Evolutionary conservation across 1,284 basidiomycete species (phyloP).

Genomic region (Xerocomus minutiporus): DNA sequence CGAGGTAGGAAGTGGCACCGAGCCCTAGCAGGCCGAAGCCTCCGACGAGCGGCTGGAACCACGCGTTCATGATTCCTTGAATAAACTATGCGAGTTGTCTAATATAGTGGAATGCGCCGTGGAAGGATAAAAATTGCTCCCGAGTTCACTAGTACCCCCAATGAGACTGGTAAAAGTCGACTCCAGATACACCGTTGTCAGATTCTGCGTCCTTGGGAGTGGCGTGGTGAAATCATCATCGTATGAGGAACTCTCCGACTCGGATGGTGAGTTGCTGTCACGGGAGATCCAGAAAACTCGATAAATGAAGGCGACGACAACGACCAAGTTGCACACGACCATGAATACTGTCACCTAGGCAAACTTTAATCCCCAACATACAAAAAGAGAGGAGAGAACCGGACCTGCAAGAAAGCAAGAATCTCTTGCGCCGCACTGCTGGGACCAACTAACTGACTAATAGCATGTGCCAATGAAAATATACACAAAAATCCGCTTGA

Average conservation of each 20-base stretch:
- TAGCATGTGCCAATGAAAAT: slow-evolving; percentile 2
- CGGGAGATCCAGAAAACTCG: slow-evolving; percentile 1
- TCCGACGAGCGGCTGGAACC: too few relatives aligned
- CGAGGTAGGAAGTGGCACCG: too few relatives aligned
- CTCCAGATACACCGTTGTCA: slow-evolving; percentile 2
- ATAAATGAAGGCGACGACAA: slow-evolving; percentile 14
- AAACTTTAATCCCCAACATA: not conserved
- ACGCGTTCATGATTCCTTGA: too few relatives aligned
- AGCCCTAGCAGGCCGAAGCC: too few relatives aligned
- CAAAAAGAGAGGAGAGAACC: not conserved
- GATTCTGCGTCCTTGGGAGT: not conserved
- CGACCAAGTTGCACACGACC: slow-evolving; percentile 19
- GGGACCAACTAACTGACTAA: slow-evolving; percentile 1
- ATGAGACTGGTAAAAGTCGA: not conserved
- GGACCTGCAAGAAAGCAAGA: slow-evolving; percentile 7
- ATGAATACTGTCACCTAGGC: slow-evolving; percentile 6
- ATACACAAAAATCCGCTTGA: slow-evolving; percentile 5
- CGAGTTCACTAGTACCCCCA: not conserved
- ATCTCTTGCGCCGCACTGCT: not conserved
- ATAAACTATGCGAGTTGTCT: not conserved
- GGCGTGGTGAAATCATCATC: slow-evolving; percentile 10
- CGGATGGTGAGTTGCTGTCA: not conserved
- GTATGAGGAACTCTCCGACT: not conserved
- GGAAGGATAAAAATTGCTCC: not conserved
- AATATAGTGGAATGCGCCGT: not conserved